Conservation (phyloP, 2,329 filamentous ascomycete species). For the Neocucurbitaria cava region DNA sequence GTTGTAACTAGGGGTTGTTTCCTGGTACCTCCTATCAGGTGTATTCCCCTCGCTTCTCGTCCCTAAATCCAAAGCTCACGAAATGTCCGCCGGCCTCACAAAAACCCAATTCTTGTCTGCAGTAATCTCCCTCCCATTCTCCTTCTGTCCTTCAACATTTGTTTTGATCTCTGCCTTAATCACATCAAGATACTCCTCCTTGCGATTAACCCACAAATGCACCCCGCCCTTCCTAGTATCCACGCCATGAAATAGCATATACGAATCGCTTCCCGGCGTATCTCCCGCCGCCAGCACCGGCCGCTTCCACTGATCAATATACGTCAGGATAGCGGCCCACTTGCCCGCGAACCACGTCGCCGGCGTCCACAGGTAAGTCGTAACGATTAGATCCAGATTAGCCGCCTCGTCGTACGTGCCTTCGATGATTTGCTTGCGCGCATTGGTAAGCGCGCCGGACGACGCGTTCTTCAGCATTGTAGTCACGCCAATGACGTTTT, state of each 20-base stretch:
- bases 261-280: conserved; percentile 40
- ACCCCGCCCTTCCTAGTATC: conserved; percentile 37
- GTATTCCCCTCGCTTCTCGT: too few species aligned
- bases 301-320: conserved; percentile 41
- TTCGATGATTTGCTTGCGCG: conserved; percentile 34
- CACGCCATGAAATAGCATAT: conserved; percentile 42
- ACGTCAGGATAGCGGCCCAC: conserved; percentile 40
- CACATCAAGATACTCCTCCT: conserved; percentile 23
- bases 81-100: conserved; percentile 37
- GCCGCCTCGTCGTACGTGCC: conserved; percentile 33
- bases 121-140: conserved; percentile 36
- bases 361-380: conserved; percentile 39
- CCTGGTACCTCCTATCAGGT: neutral
- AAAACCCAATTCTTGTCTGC: conserved; percentile 43
- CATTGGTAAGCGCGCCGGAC: conserved; percentile 35
- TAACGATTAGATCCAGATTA: conserved; percentile 34
- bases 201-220: conserved; percentile 39
- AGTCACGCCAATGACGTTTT: conserved; percentile 42
- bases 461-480: conserved; percentile 37
- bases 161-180: conserved; percentile 32
- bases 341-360: conserved; percentile 42
- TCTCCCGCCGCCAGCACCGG: conserved; percentile 37
- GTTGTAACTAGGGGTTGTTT: neutral
- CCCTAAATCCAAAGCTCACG: conserved; percentile 9
- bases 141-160: conserved; percentile 30